Evolutionary conservation across 495 filamentous ascomycete genomes (phyloP).

Genomic region (Xeromyces bisporus): DNA sequence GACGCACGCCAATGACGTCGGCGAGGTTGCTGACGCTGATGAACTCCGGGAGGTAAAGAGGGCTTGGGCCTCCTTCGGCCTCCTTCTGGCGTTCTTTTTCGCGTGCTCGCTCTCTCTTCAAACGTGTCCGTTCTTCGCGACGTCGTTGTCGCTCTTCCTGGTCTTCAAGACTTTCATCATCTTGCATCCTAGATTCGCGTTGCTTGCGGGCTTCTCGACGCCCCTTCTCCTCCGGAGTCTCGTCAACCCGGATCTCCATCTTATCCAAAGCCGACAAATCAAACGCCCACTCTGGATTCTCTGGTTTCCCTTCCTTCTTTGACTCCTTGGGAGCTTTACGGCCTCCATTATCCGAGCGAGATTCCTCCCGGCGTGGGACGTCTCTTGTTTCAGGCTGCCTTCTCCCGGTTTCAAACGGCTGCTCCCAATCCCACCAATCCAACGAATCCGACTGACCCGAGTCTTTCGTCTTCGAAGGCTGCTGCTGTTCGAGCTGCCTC

Average conservation of each 20-base stretch:
- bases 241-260: neutral
- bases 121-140: constrained; percentile 25
- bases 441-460: neutral
- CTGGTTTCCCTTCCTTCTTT: too few species aligned
- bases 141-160: constrained; percentile 15
- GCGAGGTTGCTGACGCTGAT: constrained; percentile 79
- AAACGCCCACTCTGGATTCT: constrained; percentile 6
- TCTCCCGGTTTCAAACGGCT: too few species aligned
- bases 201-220: constrained; percentile 13
- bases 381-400: too few species aligned
- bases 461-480: neutral
- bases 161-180: constrained; percentile 21
- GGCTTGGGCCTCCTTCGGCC: constrained; percentile 28
- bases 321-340: too few species aligned
- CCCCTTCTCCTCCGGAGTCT: constrained; percentile 6
- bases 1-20: constrained; percentile 52
- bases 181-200: constrained; percentile 11
- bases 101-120: constrained; percentile 29
- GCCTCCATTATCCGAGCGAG: too few species aligned
- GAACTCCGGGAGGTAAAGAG: constrained; percentile 72
- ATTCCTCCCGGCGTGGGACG: too few species aligned
- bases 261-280: constrained; percentile 5
- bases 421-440: constrained; percentile 1
- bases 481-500: constrained; percentile 1
- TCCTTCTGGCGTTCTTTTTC: constrained; percentile 10